These are phyloP conservation scores for Heterobasidion occidentale DNA, from an alignment of 1,284 basidiomycete species.

Conservation along the genomic window DNA sequence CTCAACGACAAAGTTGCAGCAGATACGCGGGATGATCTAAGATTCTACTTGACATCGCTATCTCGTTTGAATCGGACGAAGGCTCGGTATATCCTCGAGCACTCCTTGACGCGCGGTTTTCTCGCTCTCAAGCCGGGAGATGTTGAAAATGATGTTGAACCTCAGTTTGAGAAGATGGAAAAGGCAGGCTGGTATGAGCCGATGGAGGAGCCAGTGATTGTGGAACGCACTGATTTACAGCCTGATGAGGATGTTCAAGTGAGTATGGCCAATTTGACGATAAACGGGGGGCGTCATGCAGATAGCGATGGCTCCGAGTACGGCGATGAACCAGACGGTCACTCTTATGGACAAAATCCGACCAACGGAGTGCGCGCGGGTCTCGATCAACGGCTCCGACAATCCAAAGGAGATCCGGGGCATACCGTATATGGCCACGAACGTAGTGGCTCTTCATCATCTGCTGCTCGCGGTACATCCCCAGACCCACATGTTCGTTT, in stretches of 20 bases:
- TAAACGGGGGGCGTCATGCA: conserved; percentile 4
- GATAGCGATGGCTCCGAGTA: conserved; percentile 19
- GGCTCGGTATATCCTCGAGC: conserved; percentile 76
- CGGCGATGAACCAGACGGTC: conserved; percentile 11
- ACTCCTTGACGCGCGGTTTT: conserved; percentile 79
- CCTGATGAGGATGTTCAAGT: conserved; percentile 20
- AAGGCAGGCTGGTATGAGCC: conserved; percentile 36
- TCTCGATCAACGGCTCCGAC: not conserved
- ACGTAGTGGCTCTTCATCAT: not conserved
- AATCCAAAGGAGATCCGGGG: not conserved
- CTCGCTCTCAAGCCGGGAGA: conserved; percentile 87
- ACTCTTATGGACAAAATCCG: not conserved
- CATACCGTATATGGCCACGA: not conserved
- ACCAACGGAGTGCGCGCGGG: not conserved
- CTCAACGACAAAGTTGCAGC: conserved; percentile 87
- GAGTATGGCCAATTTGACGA: conserved; percentile 17
- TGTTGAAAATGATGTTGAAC: conserved; percentile 58
- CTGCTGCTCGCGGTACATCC: conserved; percentile 1
- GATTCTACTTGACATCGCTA: conserved; percentile 81
- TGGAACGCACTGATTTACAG: conserved; percentile 14
- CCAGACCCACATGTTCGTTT: not conserved
- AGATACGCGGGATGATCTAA: conserved; percentile 76
- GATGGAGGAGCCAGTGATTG: conserved; percentile 11
- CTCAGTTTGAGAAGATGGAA: conserved; percentile 49
- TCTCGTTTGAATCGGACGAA: conserved; percentile 59